These are phyloP conservation scores for Spergularia azorica DNA, from an alignment of 179 eudicot species.

Conservation along the genomic window DNA sequence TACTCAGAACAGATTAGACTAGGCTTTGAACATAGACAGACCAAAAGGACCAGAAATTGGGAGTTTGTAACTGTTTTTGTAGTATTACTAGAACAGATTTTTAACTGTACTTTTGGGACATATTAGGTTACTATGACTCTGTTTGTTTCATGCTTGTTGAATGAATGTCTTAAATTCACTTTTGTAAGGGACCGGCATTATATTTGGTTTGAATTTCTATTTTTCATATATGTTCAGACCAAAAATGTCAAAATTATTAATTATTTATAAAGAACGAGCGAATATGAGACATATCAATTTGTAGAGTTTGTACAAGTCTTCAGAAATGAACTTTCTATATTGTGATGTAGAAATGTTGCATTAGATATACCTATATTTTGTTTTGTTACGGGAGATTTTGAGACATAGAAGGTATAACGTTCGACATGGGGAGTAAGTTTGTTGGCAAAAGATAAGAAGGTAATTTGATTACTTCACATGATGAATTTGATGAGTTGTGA, in stretches of 20 bases:
- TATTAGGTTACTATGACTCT: neutral
- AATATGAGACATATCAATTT: no score
- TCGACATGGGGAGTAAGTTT: neutral
- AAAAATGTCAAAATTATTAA: no score
- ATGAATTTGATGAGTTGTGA: slow-evolving; percentile 26
- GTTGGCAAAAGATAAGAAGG: neutral
- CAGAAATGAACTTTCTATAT: no score
- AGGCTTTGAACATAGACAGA: neutral
- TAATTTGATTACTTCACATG: slow-evolving; percentile 22
- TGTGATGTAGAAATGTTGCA: no score
- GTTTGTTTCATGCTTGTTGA: no score
- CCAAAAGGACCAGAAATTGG: neutral
- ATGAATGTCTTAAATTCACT: no score
- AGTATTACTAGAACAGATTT: neutral
- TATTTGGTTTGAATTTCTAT: no score
- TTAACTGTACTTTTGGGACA: neutral
- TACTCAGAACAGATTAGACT: neutral
- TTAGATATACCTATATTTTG: neutral
- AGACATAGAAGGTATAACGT: neutral
- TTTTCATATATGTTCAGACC: no score
- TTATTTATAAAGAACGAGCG: no score
- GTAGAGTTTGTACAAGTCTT: no score
- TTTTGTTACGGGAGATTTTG: neutral
- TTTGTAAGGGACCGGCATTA: no score
- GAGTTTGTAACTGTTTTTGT: neutral